Evolutionary conservation across 331 rosid species (phyloP).

Genomic region (Phaseolus coccineus): DNA sequence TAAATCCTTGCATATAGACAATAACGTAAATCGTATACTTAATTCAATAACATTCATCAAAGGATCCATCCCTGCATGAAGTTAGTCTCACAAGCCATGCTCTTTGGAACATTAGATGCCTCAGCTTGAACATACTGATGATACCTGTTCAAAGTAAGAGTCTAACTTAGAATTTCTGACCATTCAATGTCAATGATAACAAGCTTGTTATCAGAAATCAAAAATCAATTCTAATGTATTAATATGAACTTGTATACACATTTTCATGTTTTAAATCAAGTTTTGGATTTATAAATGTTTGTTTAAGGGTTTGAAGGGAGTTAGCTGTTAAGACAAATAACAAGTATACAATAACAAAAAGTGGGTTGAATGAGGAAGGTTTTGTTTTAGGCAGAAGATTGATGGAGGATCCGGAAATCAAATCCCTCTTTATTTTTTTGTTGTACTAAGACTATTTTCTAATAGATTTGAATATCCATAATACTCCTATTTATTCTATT

Average conservation of each 20-base stretch:
- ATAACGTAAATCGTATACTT: slow-evolving; percentile 26
- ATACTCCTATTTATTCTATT: too few species aligned
- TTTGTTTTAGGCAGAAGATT: too few species aligned
- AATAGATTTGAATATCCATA: too few species aligned
- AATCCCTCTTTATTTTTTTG: too few species aligned
- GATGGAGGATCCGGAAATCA: too few species aligned
- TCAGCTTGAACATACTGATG: slow-evolving; percentile 69
- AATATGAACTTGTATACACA: background rate
- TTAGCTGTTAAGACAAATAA: too few species aligned
- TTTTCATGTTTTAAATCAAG: background rate
- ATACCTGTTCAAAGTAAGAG: slow-evolving; percentile 55
- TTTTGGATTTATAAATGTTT: too few species aligned
- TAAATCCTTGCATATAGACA: slow-evolving; percentile 36
- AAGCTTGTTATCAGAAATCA: too few species aligned
- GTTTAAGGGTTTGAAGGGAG: too few species aligned
- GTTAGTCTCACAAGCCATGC: slow-evolving; percentile 73
- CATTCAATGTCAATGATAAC: background rate
- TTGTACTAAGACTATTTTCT: too few species aligned
- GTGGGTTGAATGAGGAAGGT: too few species aligned
- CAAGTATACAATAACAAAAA: too few species aligned
- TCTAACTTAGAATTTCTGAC: background rate
- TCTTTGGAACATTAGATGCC: slow-evolving; percentile 60
- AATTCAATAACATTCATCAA: slow-evolving; percentile 47
- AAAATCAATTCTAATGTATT: background rate
- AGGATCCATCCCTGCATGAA: slow-evolving; percentile 91